Evolutionary conservation across 2,329 filamentous ascomycete genomes (phyloP), one percentile per base, ranked within the genome.

Genomic region (Hymenoscyphus albidus): DNA sequence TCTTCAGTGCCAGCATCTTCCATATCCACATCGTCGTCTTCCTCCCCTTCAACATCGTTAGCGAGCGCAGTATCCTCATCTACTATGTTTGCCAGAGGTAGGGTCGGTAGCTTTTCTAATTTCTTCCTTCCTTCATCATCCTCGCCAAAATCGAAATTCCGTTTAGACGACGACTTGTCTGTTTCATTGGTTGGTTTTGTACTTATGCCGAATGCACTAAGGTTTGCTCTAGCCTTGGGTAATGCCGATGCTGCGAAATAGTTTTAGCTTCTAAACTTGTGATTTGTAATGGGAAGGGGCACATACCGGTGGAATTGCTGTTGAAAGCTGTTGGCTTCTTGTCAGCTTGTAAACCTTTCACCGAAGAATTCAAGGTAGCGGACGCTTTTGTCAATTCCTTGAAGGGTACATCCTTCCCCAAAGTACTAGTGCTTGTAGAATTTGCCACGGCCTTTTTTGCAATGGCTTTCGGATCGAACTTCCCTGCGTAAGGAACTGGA

Each of bases 111-210:
- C 78, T 93, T 95, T 75, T 92, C 92, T 69, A 99, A 85, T 80
- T 96, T 97, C 76, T 93, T 91, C 74, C 91, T 88, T 1, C 89
- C 90, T 39, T 87, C 88, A 72, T 96, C 92, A 72, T 97, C 94
- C 73, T 97, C 94, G 66, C 91, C 93, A 71, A 97, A 88, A 71
- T 93, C 88, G 27, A 96, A 81, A 66, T 91, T 92, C 70, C 88
- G 89, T 74, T 92, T 92, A 22, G 85, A 81, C 3, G 85, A 81
- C 3, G 84, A 76, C 73, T 91, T 92, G 61, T 91, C 89, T 27
- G 77, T 77, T 62, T 92, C 92, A 59, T 80, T 78, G 61, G 82
- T 81, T 54, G 85, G 80, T 75, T 92, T 95, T 64, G 84, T 83
- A 65, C 83, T 83, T 57, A 98, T 87, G 2, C 93, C 94, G 74